Evolutionary conservation across 495 filamentous ascomycete species (phyloP), one percentile per base, ranked within the genome.

Genomic region (Tuber aestivum): DNA sequence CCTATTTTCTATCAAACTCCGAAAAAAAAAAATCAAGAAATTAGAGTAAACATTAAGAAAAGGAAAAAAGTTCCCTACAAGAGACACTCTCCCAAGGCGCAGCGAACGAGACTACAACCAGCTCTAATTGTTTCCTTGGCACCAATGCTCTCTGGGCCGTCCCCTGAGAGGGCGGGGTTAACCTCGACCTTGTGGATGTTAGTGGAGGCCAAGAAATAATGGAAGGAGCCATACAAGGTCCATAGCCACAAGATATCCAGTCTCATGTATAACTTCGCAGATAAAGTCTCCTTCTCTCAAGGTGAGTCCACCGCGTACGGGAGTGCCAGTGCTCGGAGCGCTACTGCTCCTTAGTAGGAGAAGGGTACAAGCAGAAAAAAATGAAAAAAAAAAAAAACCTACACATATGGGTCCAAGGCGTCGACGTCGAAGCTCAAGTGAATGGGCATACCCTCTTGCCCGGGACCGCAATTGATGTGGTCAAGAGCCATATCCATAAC

Each of bases 381-480:
- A 18, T 18, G 35, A 70, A 40, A 21, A 6, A 5, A 32, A 48
- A 50, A 32, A 18, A 23, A 40, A 70, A 69, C 78, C 73, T 27
- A 80, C 78, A 74, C 78, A n/a, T 94, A 91, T 20, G 95, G 95
- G 84, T 99, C 95, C 77, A 99, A 86, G 50, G 94, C 95, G 83
- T 99, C 95, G 76, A 99, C 93, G 83, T 99, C 95, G 82, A 99
- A 98, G 35, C 93, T 96, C 44, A 99, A 88, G 84, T 99, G 96
- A 75, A 98, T 97, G 21, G 95, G 95, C 0, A 94, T 97, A 82
- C 97, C 95, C 78, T 87, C 91, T 40, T 81, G 74, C 10, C 79
- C 75, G 0, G 76, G 72, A 5, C 70, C 78, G 12, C 75, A 76
- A 14, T 78, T 78, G 74, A 99, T 94, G 85, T 97, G 93, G 61